A percentile compares a stretch with the other conserved stretches of the same genome.
phyloP scores from a whole-genome alignment of 202 grass and related monocot species.

The Carex sylvatica region DNA sequence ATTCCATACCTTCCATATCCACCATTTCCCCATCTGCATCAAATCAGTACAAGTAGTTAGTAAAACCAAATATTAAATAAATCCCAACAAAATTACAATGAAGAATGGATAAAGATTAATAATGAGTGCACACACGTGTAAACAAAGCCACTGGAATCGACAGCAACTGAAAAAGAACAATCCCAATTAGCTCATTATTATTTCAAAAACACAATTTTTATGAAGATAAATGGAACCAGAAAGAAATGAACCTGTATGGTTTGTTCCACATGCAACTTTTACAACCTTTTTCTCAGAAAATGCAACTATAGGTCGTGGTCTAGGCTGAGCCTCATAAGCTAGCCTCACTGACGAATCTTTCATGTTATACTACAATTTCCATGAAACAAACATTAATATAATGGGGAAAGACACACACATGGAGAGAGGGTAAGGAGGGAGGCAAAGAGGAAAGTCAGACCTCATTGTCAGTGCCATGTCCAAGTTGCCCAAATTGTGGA shows the following conservation, averaged over 20 bases:
- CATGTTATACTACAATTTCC: conserved; percentile 74
- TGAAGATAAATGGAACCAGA: conserved; percentile 22
- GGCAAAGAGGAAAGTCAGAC: conserved; percentile 28
- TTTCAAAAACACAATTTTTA: conserved; percentile 24
- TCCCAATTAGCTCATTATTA: conserved; percentile 35
- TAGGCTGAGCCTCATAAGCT: conserved; percentile 84
- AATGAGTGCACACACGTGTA: conserved; percentile 78
- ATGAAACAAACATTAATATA: conserved; percentile 1
- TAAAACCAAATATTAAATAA: conserved; percentile 7
- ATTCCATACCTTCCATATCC: conserved; percentile 87
- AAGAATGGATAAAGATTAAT: conserved; percentile 17
- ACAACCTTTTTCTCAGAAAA: conserved; percentile 83
- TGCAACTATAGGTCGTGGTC: conserved; percentile 63
- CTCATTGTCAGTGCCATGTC: conserved; percentile 98
- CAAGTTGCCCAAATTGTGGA: conserved; percentile 95
- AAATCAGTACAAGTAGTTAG: conserved; percentile 32
- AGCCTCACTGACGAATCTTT: conserved; percentile 87
- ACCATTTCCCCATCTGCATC: conserved; percentile 85
- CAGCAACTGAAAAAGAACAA: conserved; percentile 74
- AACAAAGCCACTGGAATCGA: conserved; percentile 95
- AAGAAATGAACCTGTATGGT: conserved; percentile 81
- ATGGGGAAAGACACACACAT: not conserved
- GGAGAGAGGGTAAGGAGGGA: not conserved
- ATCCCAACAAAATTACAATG: conserved; percentile 19
- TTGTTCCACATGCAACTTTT: conserved; percentile 95